These are phyloP conservation scores for Cytospora piceae DNA, from an alignment of 2,329 filamentous ascomycete genomes.

Conservation along the genomic window DNA sequence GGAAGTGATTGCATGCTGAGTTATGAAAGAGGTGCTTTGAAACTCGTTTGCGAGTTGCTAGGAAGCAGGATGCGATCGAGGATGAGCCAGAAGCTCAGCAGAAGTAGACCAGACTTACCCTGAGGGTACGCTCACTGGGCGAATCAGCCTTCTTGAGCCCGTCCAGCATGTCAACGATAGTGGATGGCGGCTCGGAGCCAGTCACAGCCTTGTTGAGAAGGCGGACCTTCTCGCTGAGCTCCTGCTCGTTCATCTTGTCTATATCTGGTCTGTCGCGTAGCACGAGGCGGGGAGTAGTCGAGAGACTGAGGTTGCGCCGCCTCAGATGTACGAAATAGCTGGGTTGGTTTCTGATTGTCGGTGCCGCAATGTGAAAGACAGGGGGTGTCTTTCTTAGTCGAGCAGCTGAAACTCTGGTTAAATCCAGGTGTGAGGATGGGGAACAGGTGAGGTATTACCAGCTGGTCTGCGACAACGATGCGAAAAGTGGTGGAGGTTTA, in stretches of 20 bases:
- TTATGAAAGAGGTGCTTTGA: neutral
- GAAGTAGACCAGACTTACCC: slow-evolving; percentile 55
- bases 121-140: slow-evolving; percentile 86
- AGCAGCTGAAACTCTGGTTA: neutral
- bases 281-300: slow-evolving; percentile 2
- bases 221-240: slow-evolving; percentile 80
- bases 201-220: slow-evolving; percentile 57
- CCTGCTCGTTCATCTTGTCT: slow-evolving; percentile 73
- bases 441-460: neutral
- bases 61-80: neutral
- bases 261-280: slow-evolving; percentile 34
- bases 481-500: slow-evolving; percentile 43
- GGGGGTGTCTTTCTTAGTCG: neutral
- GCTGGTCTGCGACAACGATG: slow-evolving; percentile 26
- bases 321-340: neutral
- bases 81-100: neutral
- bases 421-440: neutral
- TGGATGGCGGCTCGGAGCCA: slow-evolving; percentile 65
- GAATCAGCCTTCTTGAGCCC: slow-evolving; percentile 78
- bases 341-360: neutral
- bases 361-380: neutral
- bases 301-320: slow-evolving; percentile 8
- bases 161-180: slow-evolving; percentile 74
- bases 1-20: neutral
- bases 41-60: neutral